Evolutionary conservation across 352 stramenopile species (phyloP).

Genomic region (Sclerospora graminicola): DNA sequence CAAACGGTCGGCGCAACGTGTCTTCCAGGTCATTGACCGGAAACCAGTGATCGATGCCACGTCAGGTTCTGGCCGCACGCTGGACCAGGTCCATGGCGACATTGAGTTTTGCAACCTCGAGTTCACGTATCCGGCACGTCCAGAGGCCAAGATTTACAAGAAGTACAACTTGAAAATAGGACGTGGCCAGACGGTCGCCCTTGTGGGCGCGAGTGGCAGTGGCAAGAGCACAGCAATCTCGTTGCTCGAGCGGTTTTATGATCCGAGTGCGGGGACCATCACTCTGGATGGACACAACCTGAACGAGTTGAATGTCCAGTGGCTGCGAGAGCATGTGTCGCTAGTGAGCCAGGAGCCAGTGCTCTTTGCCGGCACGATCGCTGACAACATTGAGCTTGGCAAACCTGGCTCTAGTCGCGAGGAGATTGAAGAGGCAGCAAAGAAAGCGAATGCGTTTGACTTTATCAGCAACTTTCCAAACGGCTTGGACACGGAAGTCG

Average conservation of each 20-base stretch:
- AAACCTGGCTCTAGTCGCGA: conserved; percentile 23
- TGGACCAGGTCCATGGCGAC: conserved; percentile 19
- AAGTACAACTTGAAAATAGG: conserved; percentile 25
- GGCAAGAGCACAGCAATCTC: conserved; percentile 29
- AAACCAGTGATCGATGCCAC: conserved; percentile 24
- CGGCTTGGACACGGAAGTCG: conserved; percentile 27
- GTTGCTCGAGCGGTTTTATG: conserved; percentile 25
- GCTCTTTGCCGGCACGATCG: conserved; percentile 26
- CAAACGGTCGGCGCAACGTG: conserved; percentile 21
- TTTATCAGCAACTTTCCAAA: conserved; percentile 25
- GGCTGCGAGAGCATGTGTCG: conserved; percentile 23
- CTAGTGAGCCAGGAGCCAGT: conserved; percentile 28
- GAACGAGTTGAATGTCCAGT: conserved; percentile 25
- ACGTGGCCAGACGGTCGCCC: conserved; percentile 24
- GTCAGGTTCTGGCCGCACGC: conserved; percentile 8
- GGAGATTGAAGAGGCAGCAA: conserved; percentile 24
- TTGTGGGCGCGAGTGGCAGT: conserved; percentile 24
- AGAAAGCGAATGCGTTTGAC: conserved; percentile 28
- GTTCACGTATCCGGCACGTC: conserved; percentile 24
- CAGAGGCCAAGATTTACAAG: conserved; percentile 30
- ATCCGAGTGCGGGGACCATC: conserved; percentile 19
- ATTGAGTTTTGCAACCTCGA: conserved; percentile 26
- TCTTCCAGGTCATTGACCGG: conserved; percentile 28
- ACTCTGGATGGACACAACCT: conserved; percentile 21
- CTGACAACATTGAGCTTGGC: conserved; percentile 25